Evolutionary conservation across 2,329 filamentous ascomycete species (phyloP), one percentile per base, ranked within the genome.

Genomic region (Dactylellina haptotyla): DNA sequence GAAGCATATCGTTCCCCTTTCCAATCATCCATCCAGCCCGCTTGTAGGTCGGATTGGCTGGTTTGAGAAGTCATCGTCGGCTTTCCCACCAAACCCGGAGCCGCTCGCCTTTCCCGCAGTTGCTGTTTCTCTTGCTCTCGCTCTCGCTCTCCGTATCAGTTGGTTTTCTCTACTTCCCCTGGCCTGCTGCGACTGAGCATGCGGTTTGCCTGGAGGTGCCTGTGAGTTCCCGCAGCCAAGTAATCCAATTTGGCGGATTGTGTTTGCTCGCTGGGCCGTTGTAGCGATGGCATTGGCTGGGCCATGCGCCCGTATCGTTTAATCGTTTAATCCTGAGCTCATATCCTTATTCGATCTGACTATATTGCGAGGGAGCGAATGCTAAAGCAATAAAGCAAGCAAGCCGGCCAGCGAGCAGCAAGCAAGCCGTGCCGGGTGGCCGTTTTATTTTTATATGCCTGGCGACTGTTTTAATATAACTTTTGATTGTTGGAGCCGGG

Each of bases 171-270:
- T 6, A 16, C 25, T 18, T 6, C 12, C 28, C 14, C 25, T 54
- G 50, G 32, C 12, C 10, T 10, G 16, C 30, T 34, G 53, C 53
- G 53, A 57, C 46, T 26, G 32, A 45, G 37, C 8, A 59, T 59
- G 56, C 56, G 46, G 37, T 25, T 43, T 46, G 56, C 56, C 56
- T 53, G 28, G 23, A 4, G 23, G 48, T 23, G 28, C 16, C 50
- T 67, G 63, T 59, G 53, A 67, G 63, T 67, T 58, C 41, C 61
- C 61, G 50, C 39, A 32, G 48, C 37, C 23, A 28, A 28, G 14
- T 34, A 34, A 34, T 34, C 6, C 14, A 6, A 34, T 14, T 14
- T 6, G 14, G 6, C 32, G 14, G 14, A n/a, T 4, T 50, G 12
- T 50, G 45, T 50, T 50, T 50, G 45, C 28, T 20, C 45, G 26